These are phyloP conservation scores for Fibroporia radiculosa DNA, from an alignment of 768 basidiomycete species.

Conservation along the genomic window DNA sequence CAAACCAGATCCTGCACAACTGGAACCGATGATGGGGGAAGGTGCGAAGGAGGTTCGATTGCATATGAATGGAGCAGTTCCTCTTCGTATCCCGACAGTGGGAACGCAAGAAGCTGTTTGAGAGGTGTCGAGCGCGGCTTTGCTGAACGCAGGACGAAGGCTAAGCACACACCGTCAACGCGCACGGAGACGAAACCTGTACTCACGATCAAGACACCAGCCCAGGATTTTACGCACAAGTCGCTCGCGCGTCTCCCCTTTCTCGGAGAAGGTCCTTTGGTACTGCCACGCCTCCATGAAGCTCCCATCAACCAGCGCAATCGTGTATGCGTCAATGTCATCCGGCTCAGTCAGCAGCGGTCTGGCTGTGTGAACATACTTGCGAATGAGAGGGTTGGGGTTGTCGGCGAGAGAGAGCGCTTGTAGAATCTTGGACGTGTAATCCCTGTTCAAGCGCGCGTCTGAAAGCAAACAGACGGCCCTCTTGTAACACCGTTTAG, in stretches of 20 bases:
- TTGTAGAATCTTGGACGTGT: slow-evolving; percentile 70
- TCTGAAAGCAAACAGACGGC: slow-evolving; percentile 72
- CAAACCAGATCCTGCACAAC: slow-evolving; percentile 73
- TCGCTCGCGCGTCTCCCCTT: slow-evolving; percentile 40
- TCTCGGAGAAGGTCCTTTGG: slow-evolving; percentile 63
- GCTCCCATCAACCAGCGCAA: slow-evolving; percentile 59
- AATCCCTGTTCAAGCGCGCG: slow-evolving; percentile 65
- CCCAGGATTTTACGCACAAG: slow-evolving; percentile 53
- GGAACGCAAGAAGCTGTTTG: slow-evolving; percentile 53
- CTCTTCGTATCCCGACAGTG: slow-evolving; percentile 62
- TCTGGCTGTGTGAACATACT: slow-evolving; percentile 70
- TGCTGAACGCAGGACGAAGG: slow-evolving; percentile 29
- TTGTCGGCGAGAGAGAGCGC: slow-evolving; percentile 44
- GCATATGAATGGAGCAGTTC: slow-evolving; percentile 48
- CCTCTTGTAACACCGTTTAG: slow-evolving; percentile 30
- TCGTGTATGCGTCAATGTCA: slow-evolving; percentile 62
- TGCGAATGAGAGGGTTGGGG: slow-evolving; percentile 50
- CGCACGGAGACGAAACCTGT: background rate
- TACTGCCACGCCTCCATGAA: slow-evolving; percentile 71
- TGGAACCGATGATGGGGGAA: slow-evolving; percentile 43
- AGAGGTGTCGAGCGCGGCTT: slow-evolving; percentile 51
- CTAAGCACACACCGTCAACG: background rate
- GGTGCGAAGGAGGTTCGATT: slow-evolving; percentile 41
- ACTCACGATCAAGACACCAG: slow-evolving; percentile 68
- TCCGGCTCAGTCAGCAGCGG: slow-evolving; percentile 61